Percentiles rank a stretch among this genome's conserved stretches.
These are phyloP conservation scores for Triticum timopheevii DNA, from an alignment of 176 grass and related monocot species.

Conservation along the genomic window DNA sequence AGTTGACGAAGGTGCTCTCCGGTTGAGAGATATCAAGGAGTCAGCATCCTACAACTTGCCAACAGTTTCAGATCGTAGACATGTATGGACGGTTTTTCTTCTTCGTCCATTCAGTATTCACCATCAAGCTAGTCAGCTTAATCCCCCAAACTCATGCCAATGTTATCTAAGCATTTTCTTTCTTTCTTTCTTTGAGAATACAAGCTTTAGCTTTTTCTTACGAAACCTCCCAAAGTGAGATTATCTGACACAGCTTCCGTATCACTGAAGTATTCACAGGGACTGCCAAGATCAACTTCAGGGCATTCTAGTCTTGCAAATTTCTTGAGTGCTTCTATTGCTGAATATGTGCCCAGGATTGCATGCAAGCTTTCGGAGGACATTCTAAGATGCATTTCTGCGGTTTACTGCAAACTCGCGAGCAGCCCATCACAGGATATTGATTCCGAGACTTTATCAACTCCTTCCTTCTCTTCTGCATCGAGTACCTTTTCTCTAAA, in stretches of 20 bases:
- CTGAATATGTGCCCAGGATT: constrained; percentile 68
- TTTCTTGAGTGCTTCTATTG: constrained; percentile 60
- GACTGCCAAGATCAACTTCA: constrained; percentile 50
- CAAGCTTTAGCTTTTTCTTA: background rate
- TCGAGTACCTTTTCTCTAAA: constrained; percentile 69
- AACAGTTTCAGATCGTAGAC: constrained; percentile 51
- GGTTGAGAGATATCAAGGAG: constrained; percentile 50
- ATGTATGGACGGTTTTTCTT: constrained; percentile 29
- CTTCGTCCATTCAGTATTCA: constrained; percentile 2
- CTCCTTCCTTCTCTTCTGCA: constrained; percentile 64
- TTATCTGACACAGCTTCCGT: constrained; percentile 26
- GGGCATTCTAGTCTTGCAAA: constrained; percentile 72
- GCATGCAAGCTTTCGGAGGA: constrained; percentile 89
- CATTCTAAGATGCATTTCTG: constrained; percentile 74
- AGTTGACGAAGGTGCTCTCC: constrained; percentile 39
- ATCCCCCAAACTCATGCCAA: background rate
- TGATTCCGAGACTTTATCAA: constrained; percentile 39
- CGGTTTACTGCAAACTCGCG: constrained; percentile 81
- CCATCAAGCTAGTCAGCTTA: background rate
- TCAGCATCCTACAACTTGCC: constrained; percentile 42
- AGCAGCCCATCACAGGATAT: constrained; percentile 33
- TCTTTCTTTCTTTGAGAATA: background rate
- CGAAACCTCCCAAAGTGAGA: background rate
- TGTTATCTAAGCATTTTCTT: background rate
- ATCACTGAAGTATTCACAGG: constrained; percentile 39